Base-by-base conservation (phyloP, 2,329 filamentous ascomycete genomes). In the Claviceps capensis region DNA sequence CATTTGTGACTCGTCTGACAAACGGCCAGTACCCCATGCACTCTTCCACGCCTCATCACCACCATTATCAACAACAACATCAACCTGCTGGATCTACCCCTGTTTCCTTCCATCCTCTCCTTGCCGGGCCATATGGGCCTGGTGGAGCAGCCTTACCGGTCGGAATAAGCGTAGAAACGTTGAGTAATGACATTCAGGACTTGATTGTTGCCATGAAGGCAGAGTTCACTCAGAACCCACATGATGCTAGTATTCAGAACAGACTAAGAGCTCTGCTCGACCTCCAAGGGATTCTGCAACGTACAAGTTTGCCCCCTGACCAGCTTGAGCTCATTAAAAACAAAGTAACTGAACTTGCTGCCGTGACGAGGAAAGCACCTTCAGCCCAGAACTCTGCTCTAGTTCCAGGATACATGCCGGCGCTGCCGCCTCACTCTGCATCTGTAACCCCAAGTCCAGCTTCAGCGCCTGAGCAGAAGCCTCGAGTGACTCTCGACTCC, bases 261-360 rank as follows among this genome's bases (percentile, higher is more conserved):
- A 87, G 86, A 69, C 73, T 95, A 63, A 86, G 88, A 70, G 88
- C 89, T 56, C 79, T 96, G 60, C 73, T 90, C 68, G 87, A 93
- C 67, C 78, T 97, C 57, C 88, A 95, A 71, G 62, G 60, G 54
- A 81, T 77, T 59, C 73, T 96, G 63, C 82, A 86, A 66, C 83
- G 77, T 60, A 85, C 88, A 67, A 82, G 83, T 63, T 75, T 95
- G 65, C 84, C 84, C 54, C 81, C 82, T 61, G 83, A 90, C 63
- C 86, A 95, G 71, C 77, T 95, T 65, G 82, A 86, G 69, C 80
- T 86, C 66, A 86, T 95, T 69, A 87, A 85, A 69, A 83, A 85
- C 65, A 88, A 93, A 77, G 83, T 96, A 68, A 82, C 85, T 67
- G 81, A 83, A 67, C 78, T 95, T 67, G 79, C 67, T 67, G 63